phyloP scores from a whole-genome alignment of 805 yeast genomes.

The Lachancea meyersii region DNA sequence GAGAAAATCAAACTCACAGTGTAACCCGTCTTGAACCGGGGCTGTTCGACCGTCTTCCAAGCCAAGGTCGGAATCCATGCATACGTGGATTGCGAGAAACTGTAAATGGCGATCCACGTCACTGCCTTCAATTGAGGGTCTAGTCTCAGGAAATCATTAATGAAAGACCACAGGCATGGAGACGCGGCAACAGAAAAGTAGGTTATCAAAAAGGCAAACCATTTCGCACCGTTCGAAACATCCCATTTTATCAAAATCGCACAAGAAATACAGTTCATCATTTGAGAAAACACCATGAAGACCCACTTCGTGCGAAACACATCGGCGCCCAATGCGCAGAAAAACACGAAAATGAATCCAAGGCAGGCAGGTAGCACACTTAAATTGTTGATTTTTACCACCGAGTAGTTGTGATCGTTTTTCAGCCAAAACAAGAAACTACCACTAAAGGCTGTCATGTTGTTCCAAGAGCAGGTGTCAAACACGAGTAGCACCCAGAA shows the following conservation, averaged over 20 bases:
- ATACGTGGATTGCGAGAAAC: slow-evolving; percentile 52
- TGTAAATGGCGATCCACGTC: slow-evolving; percentile 49
- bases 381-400: slow-evolving; percentile 43
- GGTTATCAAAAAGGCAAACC: slow-evolving; percentile 57
- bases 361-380: slow-evolving; percentile 54
- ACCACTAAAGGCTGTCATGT: slow-evolving; percentile 51
- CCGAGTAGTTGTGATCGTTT: slow-evolving; percentile 39
- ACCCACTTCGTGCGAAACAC: slow-evolving; percentile 45
- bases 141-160: slow-evolving; percentile 50
- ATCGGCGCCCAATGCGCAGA: slow-evolving; percentile 46
- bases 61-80: slow-evolving; percentile 52
- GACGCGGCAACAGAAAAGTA: slow-evolving; percentile 61
- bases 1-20: slow-evolving; percentile 45
- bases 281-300: slow-evolving; percentile 47
- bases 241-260: slow-evolving; percentile 53
- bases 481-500: slow-evolving; percentile 50
- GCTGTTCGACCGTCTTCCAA: slow-evolving; percentile 55
- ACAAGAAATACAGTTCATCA: slow-evolving; percentile 50
- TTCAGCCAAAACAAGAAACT: slow-evolving; percentile 59
- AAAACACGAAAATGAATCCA: slow-evolving; percentile 46
- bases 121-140: slow-evolving; percentile 52
- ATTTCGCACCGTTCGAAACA: slow-evolving; percentile 50
- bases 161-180: slow-evolving; percentile 53
- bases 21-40: slow-evolving; percentile 50
- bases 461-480: slow-evolving; percentile 58